Evolutionary conservation across 768 basidiomycete species (phyloP).

Genomic region (Pisolithus marmoratus): DNA sequence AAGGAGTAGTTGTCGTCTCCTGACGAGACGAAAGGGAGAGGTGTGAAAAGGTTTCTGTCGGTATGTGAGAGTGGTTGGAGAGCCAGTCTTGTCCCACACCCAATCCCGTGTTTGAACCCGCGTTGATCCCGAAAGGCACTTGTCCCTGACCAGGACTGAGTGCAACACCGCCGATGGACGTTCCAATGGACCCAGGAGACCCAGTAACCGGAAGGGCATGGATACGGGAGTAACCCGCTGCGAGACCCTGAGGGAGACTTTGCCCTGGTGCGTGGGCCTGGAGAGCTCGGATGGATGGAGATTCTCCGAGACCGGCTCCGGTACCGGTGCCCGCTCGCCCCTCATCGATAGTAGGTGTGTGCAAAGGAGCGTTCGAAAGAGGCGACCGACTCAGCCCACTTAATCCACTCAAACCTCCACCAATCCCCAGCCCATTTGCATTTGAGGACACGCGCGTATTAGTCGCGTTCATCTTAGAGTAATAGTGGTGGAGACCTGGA

Average conservation of each 20-base stretch:
- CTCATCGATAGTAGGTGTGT: slow-evolving; percentile 23
- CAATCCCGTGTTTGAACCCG: slow-evolving; percentile 9
- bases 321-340: slow-evolving; percentile 9
- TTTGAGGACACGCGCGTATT: slow-evolving; percentile 23
- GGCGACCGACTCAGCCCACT: slow-evolving; percentile 26
- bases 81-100: slow-evolving; percentile 22
- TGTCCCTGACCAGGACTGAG: slow-evolving; percentile 28
- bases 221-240: slow-evolving; percentile 85
- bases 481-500: slow-evolving; percentile 63
- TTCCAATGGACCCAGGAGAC: slow-evolving; percentile 30
- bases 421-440: slow-evolving; percentile 15
- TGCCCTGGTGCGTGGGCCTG: slow-evolving; percentile 88
- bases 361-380: slow-evolving; percentile 22
- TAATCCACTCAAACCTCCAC: slow-evolving; percentile 15
- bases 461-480: slow-evolving; percentile 44
- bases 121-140: slow-evolving; percentile 26
- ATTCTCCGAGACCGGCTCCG: slow-evolving; percentile 28
- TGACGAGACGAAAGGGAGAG: slow-evolving; percentile 21
- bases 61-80: slow-evolving; percentile 16
- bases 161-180: slow-evolving; percentile 20
- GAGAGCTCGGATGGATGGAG: slow-evolving; percentile 72
- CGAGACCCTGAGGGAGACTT: slow-evolving; percentile 86
- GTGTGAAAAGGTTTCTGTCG: slow-evolving; percentile 16
- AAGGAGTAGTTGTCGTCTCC: slow-evolving; percentile 6
- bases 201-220: slow-evolving; percentile 57